Evolutionary conservation across 257 asterid species (phyloP).

Genomic region (Handroanthus guayacan): DNA sequence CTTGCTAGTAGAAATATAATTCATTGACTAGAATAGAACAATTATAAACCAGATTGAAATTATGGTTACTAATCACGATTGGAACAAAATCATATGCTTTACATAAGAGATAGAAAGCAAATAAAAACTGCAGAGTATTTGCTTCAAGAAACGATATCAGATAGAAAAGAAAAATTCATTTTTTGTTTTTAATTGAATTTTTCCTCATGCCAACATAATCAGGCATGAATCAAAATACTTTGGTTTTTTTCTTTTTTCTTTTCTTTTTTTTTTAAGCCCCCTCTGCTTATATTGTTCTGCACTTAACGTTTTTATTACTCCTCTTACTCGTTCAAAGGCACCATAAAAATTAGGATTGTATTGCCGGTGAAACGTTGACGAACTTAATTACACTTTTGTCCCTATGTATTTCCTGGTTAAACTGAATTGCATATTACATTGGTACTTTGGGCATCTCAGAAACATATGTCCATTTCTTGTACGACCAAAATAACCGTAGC

Average conservation of each 20-base stretch:
- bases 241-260: no score
- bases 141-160: neutral
- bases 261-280: no score
- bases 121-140: neutral
- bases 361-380: neutral
- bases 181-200: neutral
- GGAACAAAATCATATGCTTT: neutral
- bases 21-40: neutral
- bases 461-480: neutral
- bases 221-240: neutral
- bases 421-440: neutral
- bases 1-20: neutral
- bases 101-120: neutral
- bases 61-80: neutral
- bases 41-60: neutral
- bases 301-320: neutral
- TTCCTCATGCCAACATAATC: neutral
- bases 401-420: neutral
- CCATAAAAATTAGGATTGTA: neutral
- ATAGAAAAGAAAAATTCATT: neutral
- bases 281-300: neutral
- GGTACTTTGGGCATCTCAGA: neutral
- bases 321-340: neutral
- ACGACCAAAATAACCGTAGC: slow-evolving; percentile 6
- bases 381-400: neutral